These are phyloP conservation scores for Rhinocladiella mackenziei DNA, from an alignment of 2,329 filamentous ascomycete species.

Conservation along the genomic window DNA sequence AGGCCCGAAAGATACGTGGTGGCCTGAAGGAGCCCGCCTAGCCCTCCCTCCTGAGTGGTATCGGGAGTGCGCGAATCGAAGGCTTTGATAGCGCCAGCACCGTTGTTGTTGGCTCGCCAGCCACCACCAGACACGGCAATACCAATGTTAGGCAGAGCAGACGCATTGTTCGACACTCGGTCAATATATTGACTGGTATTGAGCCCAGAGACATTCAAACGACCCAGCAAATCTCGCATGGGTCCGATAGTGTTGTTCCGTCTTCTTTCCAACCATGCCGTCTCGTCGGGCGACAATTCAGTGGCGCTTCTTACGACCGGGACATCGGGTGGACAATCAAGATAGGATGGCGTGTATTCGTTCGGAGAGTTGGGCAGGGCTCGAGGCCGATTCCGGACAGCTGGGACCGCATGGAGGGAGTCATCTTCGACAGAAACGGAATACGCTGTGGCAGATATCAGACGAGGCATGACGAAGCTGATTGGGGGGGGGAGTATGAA, in stretches of 20 bases:
- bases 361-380: constrained; percentile 56
- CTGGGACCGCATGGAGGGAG: constrained; percentile 8
- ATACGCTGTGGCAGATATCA: constrained; percentile 9
- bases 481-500: neutral
- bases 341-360: constrained; percentile 66
- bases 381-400: constrained; percentile 31
- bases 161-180: constrained; percentile 51
- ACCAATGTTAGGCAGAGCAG: constrained; percentile 63
- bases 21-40: constrained; percentile 77
- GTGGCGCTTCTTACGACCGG: constrained; percentile 62
- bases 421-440: constrained; percentile 12
- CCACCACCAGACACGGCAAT: constrained; percentile 80
- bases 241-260: constrained; percentile 68
- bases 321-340: no score
- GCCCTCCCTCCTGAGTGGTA: constrained; percentile 59
- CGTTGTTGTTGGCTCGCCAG: constrained; percentile 80
- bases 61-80: constrained; percentile 69
- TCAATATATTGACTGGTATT: constrained; percentile 71
- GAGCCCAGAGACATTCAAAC: constrained; percentile 71
- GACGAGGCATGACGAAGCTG: no score
- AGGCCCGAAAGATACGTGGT: constrained; percentile 76
- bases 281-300: constrained; percentile 64
- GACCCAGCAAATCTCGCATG: constrained; percentile 68
- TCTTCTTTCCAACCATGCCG: constrained; percentile 67
- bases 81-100: constrained; percentile 72